Base-by-base conservation (phyloP, 2,329 filamentous ascomycete species). In the Tolypocladium ophioglossoides region DNA sequence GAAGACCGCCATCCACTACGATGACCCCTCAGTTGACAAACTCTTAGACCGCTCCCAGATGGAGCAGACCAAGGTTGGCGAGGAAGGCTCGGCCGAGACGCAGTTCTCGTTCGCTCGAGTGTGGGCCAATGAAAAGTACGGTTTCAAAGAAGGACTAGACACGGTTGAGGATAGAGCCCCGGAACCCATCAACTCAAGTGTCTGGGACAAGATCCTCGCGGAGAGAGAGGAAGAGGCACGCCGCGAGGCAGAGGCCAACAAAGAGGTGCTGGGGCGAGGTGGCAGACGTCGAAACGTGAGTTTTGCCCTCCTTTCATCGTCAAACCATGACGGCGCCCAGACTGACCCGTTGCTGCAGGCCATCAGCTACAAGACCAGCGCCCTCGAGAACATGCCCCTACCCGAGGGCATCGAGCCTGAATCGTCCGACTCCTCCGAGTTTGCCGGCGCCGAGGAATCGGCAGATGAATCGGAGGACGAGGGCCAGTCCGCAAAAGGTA, bases 191-290 rank as follows among this genome's bases (percentile, higher is more conserved):
- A 85, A 85, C 62, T 78, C 81, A 16, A 84, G 83, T 38, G 82
- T 95, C 0, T 99, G 95, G 95, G 91, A 95, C 53, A 86, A 85
- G 62, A 96, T 99, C 56, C 75, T 99, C 38, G 83, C 85, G 52
- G 82, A 95, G 65, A 84, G 94, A 58, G 89, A 95, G 68, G 83
- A 82, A 44, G 83, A 86, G 53, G 91, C 91, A 3, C 79, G 82
- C n/a, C 82, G 83, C 54, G 84, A 91, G 62, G 83, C 84, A 9
- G 84, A 84, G 37, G 77, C 66, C 18, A 83, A 84, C 55, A 78
- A 84, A 50, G 83, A 95, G 66, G 82, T 82, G n/a, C 82, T 96
- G 50, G 94, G 94, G 12, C 83, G 94, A 56, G 94, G 94, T 40
- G 89, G 89, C 59, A 82, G 94, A 60, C 84, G 84, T 59, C 82